Base-by-base conservation (phyloP, 805 yeast species). In the Torulaspora maleeae region DNA sequence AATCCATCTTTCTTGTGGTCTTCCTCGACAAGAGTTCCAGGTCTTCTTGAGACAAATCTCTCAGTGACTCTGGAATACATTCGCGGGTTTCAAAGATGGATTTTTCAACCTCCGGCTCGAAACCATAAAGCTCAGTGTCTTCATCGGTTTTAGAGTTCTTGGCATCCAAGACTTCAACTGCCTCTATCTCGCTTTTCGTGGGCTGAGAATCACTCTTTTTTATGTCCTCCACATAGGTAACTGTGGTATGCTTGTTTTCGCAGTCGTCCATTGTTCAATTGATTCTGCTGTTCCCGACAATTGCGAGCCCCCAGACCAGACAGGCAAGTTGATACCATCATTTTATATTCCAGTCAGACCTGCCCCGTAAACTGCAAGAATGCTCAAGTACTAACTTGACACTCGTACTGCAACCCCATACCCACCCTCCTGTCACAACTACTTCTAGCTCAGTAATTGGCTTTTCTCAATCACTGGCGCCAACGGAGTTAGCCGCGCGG, bases 1-100 rank as follows among this genome's bases (percentile, higher is more conserved):
- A 24, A 53, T 79, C 83, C 34, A 76, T 61, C 50, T 75, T 77
- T 37, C 75, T 55, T 28, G 70, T 70, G 12, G 77, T 68, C 47
- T 66, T 72, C 42, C 54, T 63, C 50, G 76, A 77, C 38, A 77
- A 55, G 4, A 48, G 56, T 19, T 60, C 69, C 10, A 78, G 65
- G 50, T 78, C 81, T 34, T 69, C 78, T n/a, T 52, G 53, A 8
- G 60, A 43, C 20, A 51, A 37, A 19, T 48, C 40, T 37, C 43
- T 45, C 19, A 60, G 38, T 1, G 57, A 48, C 1, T 59, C 64
- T 10, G 65, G 63, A 27, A 46, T 49, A 8, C 44, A n/a, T 20
- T 48, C 48, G 9, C 48, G 49, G 17, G 50, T 35, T 15, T 40
- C 45, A 22, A 48, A 51, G 17, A 51, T 45, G 1, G 47, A 27